Evolutionary conservation across 331 rosid genomes (phyloP), one percentile per base, ranked within the genome.

Genomic region (Quercus phellos): DNA sequence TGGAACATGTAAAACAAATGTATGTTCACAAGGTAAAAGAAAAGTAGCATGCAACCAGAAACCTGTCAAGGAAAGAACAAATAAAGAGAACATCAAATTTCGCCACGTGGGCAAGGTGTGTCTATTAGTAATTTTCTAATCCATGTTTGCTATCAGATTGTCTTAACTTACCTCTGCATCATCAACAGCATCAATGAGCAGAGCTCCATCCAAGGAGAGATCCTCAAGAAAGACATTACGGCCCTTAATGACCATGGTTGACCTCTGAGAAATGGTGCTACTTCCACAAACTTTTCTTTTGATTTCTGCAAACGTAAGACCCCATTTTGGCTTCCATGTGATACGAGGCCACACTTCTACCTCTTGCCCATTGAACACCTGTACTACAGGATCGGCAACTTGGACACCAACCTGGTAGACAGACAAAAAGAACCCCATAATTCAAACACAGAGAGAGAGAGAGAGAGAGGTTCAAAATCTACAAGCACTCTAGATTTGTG

Each of bases 311-410:
- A 81, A 95, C 42, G 88, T 91, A 74, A 90, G 81, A 29, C 91
- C 98, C 97, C 99, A 95, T 87, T 90, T 93, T 38, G 99, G 98
- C 74, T 95, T 91, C 99, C 99, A 95, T 68, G 87, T 78, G 79
- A 93, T 70, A n/a, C 85, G 86, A 73, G 98, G 89, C 99, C 99
- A 95, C 54, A 93, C 91, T 84, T 95, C 98, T 73, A 93, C 95
- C 83, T 95, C 97, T 84, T 93, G 99, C 73, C 94, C 91, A 53
- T 90, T 93, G 80, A 92, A 87, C 60, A 82, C 91, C 83, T 87
- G 88, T 70, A 79, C 14, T 64, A 81, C 89, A 30, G 99, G 97
- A 81, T 93, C 92, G 54, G 93, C 85, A 77, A 95, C 90, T 88
- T 86, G 77, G 75, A 91, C 88, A 68, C 99, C 99, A 53, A 86